Base-by-base conservation (phyloP, 2,329 filamentous ascomycete species). In the Albifimbria verrucaria region DNA sequence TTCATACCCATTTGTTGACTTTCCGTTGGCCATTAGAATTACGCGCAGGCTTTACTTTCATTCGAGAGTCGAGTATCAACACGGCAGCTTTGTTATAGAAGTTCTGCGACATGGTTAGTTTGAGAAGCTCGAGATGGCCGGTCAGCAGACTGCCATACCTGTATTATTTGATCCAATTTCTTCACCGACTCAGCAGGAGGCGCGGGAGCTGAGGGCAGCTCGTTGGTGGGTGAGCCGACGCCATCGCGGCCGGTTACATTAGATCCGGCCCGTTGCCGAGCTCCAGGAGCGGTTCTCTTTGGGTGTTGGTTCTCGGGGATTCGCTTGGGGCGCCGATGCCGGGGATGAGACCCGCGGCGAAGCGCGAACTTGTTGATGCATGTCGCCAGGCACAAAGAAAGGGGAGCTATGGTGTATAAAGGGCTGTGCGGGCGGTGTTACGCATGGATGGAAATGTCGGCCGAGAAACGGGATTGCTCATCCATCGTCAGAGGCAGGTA, bases 151-250 rank as follows among this genome's bases (percentile, higher is more conserved):
- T 15, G 24, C 58, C 64, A 46, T 63, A 95, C 92, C 82, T 94
- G 90, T 63, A 97, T 87, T 65, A 97, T 94, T 74, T 96, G 92
- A 70, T 95, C 94, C 61, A 97, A 79, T 76, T 94, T 94, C 72
- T 81, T 84, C 68, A 88, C 74, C 5, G 85, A 83, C 60, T 93
- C 89, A 62, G 78, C 81, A 51, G 81, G 83, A 46, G 83, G 81
- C 23, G 77, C 75, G 23, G 64, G 71, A 43, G 75, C 66, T 44
- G 70, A 66, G 52, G 70, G 70, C 46, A 71, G 73, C 25, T 75
- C 72, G 57, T 71, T 74, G 24, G 81, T 76, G 54, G 81, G 78
- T 55, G 79, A 77, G 60, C 79, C 64, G 48, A 69, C 57, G 18
- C 65, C 60, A 56, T 77, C 76, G 57, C 74, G 69, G 44, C 65